These are phyloP conservation scores for Leucosporidium creatinivorum DNA, from an alignment of 768 basidiomycete species.

Conservation along the genomic window DNA sequence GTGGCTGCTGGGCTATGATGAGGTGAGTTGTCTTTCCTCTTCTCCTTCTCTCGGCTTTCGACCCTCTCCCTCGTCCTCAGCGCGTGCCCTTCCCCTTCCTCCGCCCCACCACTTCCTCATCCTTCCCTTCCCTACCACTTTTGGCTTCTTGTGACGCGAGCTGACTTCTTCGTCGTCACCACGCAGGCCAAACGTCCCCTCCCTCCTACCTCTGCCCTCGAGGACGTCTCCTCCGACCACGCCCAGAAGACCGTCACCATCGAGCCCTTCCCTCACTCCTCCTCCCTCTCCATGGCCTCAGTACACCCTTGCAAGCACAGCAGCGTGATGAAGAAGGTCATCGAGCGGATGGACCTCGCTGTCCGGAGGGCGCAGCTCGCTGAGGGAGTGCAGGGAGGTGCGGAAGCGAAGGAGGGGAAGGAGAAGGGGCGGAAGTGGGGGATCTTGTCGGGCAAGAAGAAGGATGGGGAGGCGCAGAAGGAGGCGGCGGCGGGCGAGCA, in stretches of 20 bases:
- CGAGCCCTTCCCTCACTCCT: constrained; percentile 92
- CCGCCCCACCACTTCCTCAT: background rate
- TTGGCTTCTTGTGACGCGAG: constrained; percentile 85
- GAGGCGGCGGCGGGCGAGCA: constrained; percentile 41
- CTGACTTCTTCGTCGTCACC: constrained; percentile 95
- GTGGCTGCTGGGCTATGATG: constrained; percentile 96
- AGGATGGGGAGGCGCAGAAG: constrained; percentile 55
- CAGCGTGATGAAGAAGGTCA: constrained; percentile 99
- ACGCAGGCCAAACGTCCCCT: constrained; percentile 76
- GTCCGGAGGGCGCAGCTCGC: constrained; percentile 70
- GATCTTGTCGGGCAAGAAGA: constrained; percentile 61
- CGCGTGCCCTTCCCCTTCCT: background rate
- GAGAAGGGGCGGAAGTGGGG: constrained; percentile 54
- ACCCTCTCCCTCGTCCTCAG: too few relatives aligned
- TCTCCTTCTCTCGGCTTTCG: too few relatives aligned
- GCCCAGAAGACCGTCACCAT: constrained; percentile 53
- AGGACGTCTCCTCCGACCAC: too few relatives aligned
- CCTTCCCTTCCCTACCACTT: constrained; percentile 81
- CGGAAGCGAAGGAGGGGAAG: constrained; percentile 46
- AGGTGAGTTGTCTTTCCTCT: constrained; percentile 52
- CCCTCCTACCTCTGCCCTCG: background rate
- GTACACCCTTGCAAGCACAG: constrained; percentile 99
- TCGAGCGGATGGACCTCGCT: constrained; percentile 91
- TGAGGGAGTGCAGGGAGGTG: constrained; percentile 27
- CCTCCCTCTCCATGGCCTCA: constrained; percentile 64